Percentiles rank a stretch among this genome's conserved stretches.
Conservation (phyloP, 1,284 basidiomycete species). For the Moniliophthora roreri region DNA sequence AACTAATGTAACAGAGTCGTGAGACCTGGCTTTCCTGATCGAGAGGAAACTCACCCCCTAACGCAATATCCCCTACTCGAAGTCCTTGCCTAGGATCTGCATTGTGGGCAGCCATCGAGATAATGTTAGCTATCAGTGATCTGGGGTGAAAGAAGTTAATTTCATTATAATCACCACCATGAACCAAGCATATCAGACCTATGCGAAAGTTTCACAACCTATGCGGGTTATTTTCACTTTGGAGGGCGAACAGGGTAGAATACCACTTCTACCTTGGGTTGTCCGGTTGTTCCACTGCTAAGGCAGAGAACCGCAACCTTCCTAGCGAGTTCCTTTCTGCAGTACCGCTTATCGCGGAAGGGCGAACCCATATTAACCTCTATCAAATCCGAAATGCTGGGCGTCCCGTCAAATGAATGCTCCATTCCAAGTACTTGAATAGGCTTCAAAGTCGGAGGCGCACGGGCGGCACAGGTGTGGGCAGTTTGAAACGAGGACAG, state of each 20-base stretch:
- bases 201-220: slow-evolving; percentile 52
- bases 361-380: not conserved
- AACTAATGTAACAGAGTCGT: slow-evolving; percentile 39
- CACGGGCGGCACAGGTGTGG: slow-evolving; percentile 44
- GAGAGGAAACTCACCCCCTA: slow-evolving; percentile 6
- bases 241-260: not conserved
- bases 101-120: slow-evolving; percentile 40
- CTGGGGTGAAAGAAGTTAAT: too few relatives aligned
- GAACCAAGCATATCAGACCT: too few relatives aligned
- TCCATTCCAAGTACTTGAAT: slow-evolving; percentile 24
- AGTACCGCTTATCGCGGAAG: slow-evolving; percentile 23
- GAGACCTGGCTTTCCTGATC: not conserved
- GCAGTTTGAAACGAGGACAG: slow-evolving; percentile 42
- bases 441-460: slow-evolving; percentile 41
- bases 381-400: not conserved
- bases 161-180: too few relatives aligned
- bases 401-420: not conserved
- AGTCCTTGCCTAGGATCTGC: slow-evolving; percentile 8
- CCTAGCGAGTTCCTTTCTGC: slow-evolving; percentile 26
- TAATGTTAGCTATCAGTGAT: slow-evolving; percentile 42
- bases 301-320: slow-evolving; percentile 59
- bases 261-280: slow-evolving; percentile 9
- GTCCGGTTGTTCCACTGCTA: slow-evolving; percentile 46
- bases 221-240: not conserved
- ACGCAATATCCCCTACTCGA: slow-evolving; percentile 6